Evolutionary conservation across 345 rosid genomes (phyloP).

Genomic region (Lepidium africanum): DNA sequence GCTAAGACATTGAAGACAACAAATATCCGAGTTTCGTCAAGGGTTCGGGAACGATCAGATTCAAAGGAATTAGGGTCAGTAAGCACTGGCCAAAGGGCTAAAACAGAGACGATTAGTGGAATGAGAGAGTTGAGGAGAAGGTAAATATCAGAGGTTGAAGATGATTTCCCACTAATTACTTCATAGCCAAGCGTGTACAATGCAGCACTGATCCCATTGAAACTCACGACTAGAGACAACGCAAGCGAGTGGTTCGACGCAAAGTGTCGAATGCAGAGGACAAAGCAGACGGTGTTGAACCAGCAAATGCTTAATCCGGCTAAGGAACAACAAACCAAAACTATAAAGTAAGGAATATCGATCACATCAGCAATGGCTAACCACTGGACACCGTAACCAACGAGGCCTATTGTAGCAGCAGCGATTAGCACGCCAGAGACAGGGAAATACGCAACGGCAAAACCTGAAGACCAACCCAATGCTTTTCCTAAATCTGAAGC

Average conservation of each 20-base stretch:
- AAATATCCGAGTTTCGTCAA: slow-evolving; percentile 38
- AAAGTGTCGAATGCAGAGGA: slow-evolving; percentile 72
- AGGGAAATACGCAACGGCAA: slow-evolving; percentile 43
- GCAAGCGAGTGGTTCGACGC: slow-evolving; percentile 51
- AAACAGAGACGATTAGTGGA: slow-evolving; percentile 43
- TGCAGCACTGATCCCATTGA: slow-evolving; percentile 70
- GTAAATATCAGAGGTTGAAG: slow-evolving; percentile 34
- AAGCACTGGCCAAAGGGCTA: slow-evolving; percentile 53
- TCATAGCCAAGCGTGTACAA: slow-evolving; percentile 57
- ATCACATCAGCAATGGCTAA: slow-evolving; percentile 40
- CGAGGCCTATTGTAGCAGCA: slow-evolving; percentile 47
- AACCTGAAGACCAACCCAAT: slow-evolving; percentile 70
- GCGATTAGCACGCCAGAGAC: slow-evolving; percentile 46
- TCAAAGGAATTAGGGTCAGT: slow-evolving; percentile 27
- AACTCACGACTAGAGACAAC: slow-evolving; percentile 64
- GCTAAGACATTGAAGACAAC: slow-evolving; percentile 49
- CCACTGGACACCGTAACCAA: slow-evolving; percentile 71
- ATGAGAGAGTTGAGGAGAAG: slow-evolving; percentile 54
- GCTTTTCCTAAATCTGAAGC: slow-evolving; percentile 79
- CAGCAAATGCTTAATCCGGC: slow-evolving; percentile 86
- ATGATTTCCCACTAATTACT: slow-evolving; percentile 35
- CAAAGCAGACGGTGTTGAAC: slow-evolving; percentile 82
- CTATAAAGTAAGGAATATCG: slow-evolving; percentile 51
- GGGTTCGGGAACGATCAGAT: slow-evolving; percentile 11
- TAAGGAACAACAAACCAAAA: slow-evolving; percentile 53